phyloP scores from a whole-genome alignment of 495 filamentous ascomycete genomes.

The Trichoderma orchidacearum region DNA sequence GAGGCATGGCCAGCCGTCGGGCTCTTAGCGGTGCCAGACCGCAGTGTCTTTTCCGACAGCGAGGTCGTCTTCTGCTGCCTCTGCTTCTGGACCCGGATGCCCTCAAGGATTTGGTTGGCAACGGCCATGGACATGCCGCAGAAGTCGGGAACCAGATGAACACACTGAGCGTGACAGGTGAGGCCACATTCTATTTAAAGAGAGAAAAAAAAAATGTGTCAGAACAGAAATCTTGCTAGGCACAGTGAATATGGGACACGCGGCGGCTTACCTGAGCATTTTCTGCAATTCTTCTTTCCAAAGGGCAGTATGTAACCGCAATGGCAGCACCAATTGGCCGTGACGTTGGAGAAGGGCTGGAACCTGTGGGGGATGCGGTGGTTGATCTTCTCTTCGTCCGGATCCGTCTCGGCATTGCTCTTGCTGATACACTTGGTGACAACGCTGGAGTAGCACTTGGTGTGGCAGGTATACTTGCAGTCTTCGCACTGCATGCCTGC shows the following conservation, averaged over 20 bases:
- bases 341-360: conserved; percentile 85
- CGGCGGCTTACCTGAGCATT: conserved; percentile 60
- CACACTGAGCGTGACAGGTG: conserved; percentile 81
- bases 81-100: conserved; percentile 47
- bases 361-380: conserved; percentile 98
- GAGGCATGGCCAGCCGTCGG: conserved; percentile 12
- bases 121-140: conserved; percentile 99
- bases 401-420: conserved; percentile 93
- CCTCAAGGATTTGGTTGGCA: conserved; percentile 79
- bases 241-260: not conserved
- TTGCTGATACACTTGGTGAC: conserved; percentile 99
- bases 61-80: conserved; percentile 35
- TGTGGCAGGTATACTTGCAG: conserved; percentile 98
- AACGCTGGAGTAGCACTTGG: conserved; percentile 91
- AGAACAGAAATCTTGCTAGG: not conserved
- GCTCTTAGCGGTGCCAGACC: conserved; percentile 31
- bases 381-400: conserved; percentile 98
- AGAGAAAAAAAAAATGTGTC: no score
- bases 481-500: conserved; percentile 98
- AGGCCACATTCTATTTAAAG: conserved; percentile 81
- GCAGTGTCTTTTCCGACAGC: conserved; percentile 52
- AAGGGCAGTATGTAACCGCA: conserved; percentile 97
- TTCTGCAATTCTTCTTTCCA: conserved; percentile 84
- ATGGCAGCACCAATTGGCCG: conserved; percentile 98
- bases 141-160: conserved; percentile 95